Percentiles rank a stretch among this genome's conserved stretches.
Evolutionary conservation across 306 rosid species (phyloP).

Genomic region (Dicorynia guianensis): DNA sequence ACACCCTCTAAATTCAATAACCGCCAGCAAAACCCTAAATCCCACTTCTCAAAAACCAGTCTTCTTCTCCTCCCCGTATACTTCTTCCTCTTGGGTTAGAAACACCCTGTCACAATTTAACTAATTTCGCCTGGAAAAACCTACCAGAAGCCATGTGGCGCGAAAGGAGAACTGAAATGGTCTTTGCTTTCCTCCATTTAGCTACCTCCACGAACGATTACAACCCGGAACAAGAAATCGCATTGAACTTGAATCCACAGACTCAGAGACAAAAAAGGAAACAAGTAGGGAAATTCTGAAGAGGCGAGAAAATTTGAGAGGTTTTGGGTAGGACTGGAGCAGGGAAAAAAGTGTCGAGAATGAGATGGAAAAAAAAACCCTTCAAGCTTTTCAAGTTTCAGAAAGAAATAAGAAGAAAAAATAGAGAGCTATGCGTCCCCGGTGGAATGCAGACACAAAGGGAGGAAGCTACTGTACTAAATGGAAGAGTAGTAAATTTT

Average conservation of each 20-base stretch:
- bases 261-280: not conserved
- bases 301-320: constrained; percentile 31
- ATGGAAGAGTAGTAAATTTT: not conserved
- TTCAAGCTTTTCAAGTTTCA: not conserved
- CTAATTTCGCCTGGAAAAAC: constrained; percentile 33
- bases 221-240: constrained; percentile 31
- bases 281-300: not conserved
- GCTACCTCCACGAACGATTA: constrained; percentile 22
- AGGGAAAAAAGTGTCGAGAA: constrained; percentile 17
- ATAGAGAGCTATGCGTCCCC: not conserved
- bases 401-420: constrained; percentile 18
- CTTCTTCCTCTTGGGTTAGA: constrained; percentile 16
- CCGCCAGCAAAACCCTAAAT: constrained; percentile 52
- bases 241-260: constrained; percentile 11
- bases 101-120: constrained; percentile 44
- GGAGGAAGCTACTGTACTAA: not conserved
- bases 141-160: constrained; percentile 20
- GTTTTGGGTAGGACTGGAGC: not conserved
- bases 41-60: constrained; percentile 45
- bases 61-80: constrained; percentile 25
- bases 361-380: constrained; percentile 2
- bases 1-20: constrained; percentile 27
- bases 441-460: not conserved
- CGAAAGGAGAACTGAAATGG: not conserved
- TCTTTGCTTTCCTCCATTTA: constrained; percentile 1